Conservation (phyloP, 1,284 basidiomycete species). For the Pseudozyma thailandica region DNA sequence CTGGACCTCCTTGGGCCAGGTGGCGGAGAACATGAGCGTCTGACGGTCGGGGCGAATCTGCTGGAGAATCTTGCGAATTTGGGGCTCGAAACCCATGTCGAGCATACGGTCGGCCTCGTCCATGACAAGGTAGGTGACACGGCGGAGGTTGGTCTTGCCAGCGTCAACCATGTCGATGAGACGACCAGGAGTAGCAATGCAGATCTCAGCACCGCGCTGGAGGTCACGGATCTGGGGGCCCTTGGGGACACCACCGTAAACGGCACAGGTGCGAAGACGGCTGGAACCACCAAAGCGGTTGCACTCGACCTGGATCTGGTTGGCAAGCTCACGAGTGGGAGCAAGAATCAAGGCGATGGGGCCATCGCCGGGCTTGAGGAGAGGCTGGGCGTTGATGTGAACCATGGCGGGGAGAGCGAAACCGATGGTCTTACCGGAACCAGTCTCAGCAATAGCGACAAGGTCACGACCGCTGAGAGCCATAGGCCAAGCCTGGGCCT, state of each 20-base stretch:
- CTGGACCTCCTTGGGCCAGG: slow-evolving; percentile 99
- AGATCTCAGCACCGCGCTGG: slow-evolving; percentile 94
- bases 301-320: slow-evolving; percentile 98
- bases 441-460: slow-evolving; percentile 83
- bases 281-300: slow-evolving; percentile 98
- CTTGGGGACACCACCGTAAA: slow-evolving; percentile 98
- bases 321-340: slow-evolving; percentile 96
- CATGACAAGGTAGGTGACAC: slow-evolving; percentile 97
- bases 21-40: slow-evolving; percentile 85
- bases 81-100: slow-evolving; percentile 99
- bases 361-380: slow-evolving; percentile 91
- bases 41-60: slow-evolving; percentile 97
- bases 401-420: slow-evolving; percentile 99
- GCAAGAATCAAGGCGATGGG: slow-evolving; percentile 96
- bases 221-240: slow-evolving; percentile 97
- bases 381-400: slow-evolving; percentile 99
- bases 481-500: slow-evolving; percentile 99
- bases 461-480: slow-evolving; percentile 91
- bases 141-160: slow-evolving; percentile 92
- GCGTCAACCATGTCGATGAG: slow-evolving; percentile 92
- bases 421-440: slow-evolving; percentile 81
- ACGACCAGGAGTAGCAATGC: slow-evolving; percentile 79
- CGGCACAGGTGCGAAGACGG: slow-evolving; percentile 95
- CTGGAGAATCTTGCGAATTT: slow-evolving; percentile 96
- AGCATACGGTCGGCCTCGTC: slow-evolving; percentile 99